These are phyloP conservation scores for Clavariopsis aquatica DNA, from an alignment of 495 filamentous ascomycete genomes.

Conservation along the genomic window DNA sequence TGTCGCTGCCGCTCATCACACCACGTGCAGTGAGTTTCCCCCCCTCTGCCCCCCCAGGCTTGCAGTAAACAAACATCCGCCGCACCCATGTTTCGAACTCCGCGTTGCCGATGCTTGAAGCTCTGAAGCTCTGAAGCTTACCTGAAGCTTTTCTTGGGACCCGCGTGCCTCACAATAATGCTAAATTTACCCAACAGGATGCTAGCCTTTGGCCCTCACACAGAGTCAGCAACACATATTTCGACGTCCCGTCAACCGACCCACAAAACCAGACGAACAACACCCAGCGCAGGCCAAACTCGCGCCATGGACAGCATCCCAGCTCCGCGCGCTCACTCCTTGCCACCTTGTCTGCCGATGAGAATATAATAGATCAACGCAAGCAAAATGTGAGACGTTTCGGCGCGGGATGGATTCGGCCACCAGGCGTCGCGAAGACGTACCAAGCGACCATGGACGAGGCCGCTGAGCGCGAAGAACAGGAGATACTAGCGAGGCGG, in stretches of 20 bases:
- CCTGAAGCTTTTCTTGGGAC: not conserved
- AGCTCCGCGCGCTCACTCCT: conserved; percentile 26
- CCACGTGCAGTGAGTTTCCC: conserved; percentile 22
- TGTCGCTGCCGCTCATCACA: conserved; percentile 19
- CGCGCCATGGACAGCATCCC: conserved; percentile 27
- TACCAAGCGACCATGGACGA: conserved; percentile 49
- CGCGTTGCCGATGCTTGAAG: conserved; percentile 4
- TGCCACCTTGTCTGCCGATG: conserved; percentile 37
- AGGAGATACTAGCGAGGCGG: conserved; percentile 41
- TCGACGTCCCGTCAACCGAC: conserved; percentile 23
- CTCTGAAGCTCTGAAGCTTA: not conserved
- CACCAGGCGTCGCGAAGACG: conserved; percentile 50
- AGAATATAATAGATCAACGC: conserved; percentile 43
- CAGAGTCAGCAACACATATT: conserved; percentile 18
- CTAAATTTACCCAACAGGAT: conserved; percentile 19
- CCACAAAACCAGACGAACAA: conserved; percentile 24
- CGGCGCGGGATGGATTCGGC: conserved; percentile 49
- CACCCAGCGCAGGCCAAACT: conserved; percentile 26
- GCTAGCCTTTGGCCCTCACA: conserved; percentile 33
- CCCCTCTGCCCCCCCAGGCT: not conserved
- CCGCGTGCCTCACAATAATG: not conserved
- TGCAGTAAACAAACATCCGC: conserved; percentile 1
- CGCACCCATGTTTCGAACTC: conserved; percentile 11
- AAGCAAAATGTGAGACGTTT: conserved; percentile 47
- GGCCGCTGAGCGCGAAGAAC: conserved; percentile 46